phyloP scores from a whole-genome alignment of 2,329 filamentous ascomycete species.

The Neodidymelliopsis sp. region DNA sequence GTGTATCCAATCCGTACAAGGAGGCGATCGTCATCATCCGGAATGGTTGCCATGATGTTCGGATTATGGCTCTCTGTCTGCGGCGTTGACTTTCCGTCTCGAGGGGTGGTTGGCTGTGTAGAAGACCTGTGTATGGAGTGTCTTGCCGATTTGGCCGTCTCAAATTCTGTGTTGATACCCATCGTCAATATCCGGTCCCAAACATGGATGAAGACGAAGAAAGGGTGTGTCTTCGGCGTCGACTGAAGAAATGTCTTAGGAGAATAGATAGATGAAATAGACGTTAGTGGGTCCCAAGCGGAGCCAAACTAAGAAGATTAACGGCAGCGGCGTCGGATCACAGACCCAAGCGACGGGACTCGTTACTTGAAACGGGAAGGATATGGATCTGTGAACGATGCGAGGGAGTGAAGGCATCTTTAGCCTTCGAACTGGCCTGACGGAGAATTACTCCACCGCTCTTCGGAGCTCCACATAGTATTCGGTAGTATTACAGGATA shows the following conservation, averaged over 20 bases:
- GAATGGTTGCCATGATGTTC: conserved; percentile 57
- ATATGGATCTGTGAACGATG: conserved; percentile 31
- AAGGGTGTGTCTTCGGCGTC: conserved; percentile 9
- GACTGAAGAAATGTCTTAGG: conserved; percentile 23
- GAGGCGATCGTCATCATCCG: conserved; percentile 66
- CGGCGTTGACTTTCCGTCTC: conserved; percentile 36
- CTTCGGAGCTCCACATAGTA: conserved; percentile 25
- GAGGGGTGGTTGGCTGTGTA: conserved; percentile 28
- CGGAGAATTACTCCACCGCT: conserved; percentile 35
- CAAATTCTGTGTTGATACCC: conserved; percentile 34
- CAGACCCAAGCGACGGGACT: conserved; percentile 33
- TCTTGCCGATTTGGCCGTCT: conserved; percentile 22
- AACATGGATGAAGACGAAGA: conserved; percentile 28
- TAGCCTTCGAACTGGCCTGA: conserved; percentile 36
- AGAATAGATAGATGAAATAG: conserved; percentile 34
- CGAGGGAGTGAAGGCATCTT: conserved; percentile 29
- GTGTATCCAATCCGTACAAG: conserved; percentile 69
- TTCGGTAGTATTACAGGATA: conserved; percentile 35
- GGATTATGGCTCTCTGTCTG: conserved; percentile 20
- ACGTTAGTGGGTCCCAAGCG: conserved; percentile 36
- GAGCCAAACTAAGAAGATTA: conserved; percentile 38
- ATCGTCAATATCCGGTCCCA: conserved; percentile 35
- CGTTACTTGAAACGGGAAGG: conserved; percentile 38
- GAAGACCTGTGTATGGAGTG: conserved; percentile 18
- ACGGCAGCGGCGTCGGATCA: conserved; percentile 37